Percentiles rank a stretch among this genome's conserved stretches.
Evolutionary conservation across 1,139 yeast genomes (phyloP).

Genomic region (Tardiomyces blankii): DNA sequence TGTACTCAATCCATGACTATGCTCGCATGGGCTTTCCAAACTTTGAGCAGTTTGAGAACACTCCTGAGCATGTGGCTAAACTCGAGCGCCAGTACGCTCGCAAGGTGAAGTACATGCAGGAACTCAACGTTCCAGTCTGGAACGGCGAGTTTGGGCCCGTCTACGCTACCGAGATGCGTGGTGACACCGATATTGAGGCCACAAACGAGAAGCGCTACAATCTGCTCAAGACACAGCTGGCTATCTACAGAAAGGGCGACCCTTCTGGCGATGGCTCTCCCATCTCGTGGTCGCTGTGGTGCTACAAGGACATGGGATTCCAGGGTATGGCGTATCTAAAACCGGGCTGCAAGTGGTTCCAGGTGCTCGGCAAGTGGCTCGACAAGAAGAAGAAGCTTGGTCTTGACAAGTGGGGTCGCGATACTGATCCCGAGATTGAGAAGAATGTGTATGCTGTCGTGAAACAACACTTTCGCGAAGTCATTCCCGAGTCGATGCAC

Average conservation of each 20-base stretch:
- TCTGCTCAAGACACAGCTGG: conserved; percentile 34
- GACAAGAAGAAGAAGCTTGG: conserved; percentile 34
- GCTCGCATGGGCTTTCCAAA: conserved; percentile 33
- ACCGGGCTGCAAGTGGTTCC: conserved; percentile 33
- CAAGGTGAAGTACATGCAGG: conserved; percentile 32
- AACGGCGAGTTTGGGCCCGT: conserved; percentile 43
- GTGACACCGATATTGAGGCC: conserved; percentile 28
- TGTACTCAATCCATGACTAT: conserved; percentile 39
- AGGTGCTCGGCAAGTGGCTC: conserved; percentile 31
- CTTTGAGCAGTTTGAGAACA: conserved; percentile 24
- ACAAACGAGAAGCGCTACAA: conserved; percentile 31
- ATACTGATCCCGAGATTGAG: conserved; percentile 30
- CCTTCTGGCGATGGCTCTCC: conserved; percentile 36
- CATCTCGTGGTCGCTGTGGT: conserved; percentile 39
- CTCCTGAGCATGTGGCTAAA: conserved; percentile 25
- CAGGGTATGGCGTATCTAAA: conserved; percentile 36
- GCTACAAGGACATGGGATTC: conserved; percentile 39
- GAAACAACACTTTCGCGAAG: conserved; percentile 27
- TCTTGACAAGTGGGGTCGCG: conserved; percentile 38
- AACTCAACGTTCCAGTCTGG: conserved; percentile 36
- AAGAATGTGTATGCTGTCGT: conserved; percentile 25
- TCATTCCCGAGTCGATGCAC: conserved; percentile 29
- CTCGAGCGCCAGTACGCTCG: conserved; percentile 29
- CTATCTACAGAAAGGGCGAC: conserved; percentile 32
- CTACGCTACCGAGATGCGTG: conserved; percentile 32